Base-by-base conservation (phyloP, 192 early-diverging fungal genomes). In the Gaertneriomyces sp. region DNA sequence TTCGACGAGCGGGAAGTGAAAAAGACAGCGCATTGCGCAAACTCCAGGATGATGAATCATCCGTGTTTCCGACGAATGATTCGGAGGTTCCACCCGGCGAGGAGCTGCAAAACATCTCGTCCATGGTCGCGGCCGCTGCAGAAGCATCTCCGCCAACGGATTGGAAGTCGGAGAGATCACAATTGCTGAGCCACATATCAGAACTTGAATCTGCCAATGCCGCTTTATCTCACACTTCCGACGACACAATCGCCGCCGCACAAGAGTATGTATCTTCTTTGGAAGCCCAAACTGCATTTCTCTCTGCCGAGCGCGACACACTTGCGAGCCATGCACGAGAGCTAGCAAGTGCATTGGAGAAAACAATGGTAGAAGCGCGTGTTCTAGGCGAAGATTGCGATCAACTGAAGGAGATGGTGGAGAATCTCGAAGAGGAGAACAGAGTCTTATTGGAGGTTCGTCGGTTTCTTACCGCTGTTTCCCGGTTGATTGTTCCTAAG, bases 361-460 rank as follows among this genome's bases (percentile, higher is more conserved):
- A 47, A 8, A 39, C 40, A 12, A 60, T 68, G 10, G 10, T 11
- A 0, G 45, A 68, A n/a, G 66, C 58, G 5, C 39, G 46, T 12
- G 16, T 60, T 5, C n/a, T 68, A 47, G 58, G 53, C 25, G 58
- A 12, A 60, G 57, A 7, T 55, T 50, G 47, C 43, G 33, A 12
- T 20, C 40, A 11, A 5, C 53, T 45, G 55, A 20, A 49, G 42
- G 7, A 6, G 33, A 12, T 50, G 46, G 52, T 68, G n/a, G n/a
- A 38, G 19, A 20, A 49, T 3, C 45, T 68, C 7, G 66, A 68
- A 7, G 57, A 68, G 7, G 66, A 68, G 47, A 68, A 68, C 42
- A n/a, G 66, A 9, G 41, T 42, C 1, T 43, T 68, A 42, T n/a
- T 58, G 40, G 19, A 58, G 56, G 56, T 58, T 1, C 8, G 6